Base-by-base conservation (phyloP, 495 filamentous ascomycete species). In the Clavariopsis aquatica region DNA sequence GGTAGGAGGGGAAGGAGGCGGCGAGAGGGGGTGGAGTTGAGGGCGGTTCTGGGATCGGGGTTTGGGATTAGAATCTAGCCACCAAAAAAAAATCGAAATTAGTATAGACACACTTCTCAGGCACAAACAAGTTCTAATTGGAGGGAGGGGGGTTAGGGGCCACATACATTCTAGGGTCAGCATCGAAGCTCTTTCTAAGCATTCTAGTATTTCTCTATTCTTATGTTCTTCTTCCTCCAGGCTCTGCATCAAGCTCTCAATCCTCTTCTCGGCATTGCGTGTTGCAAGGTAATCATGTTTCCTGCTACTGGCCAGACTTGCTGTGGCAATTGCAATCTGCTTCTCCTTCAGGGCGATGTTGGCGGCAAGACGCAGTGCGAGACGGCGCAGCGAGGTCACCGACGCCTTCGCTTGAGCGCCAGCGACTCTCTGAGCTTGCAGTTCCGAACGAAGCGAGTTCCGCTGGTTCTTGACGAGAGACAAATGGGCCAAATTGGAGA, bases 271-370 rank as follows among this genome's bases (percentile, higher is more conserved):
- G 10, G 60, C 64, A 26, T 60, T 57, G 1, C 64, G 60, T 8
- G 43, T 47, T 13, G 60, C 23, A 0, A 62, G 10, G 49, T 71
- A 71, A 17, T 62, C 52, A 9, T 53, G 64, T 49, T 65, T 71
- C 41, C 69, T 56, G 46, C 60, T 62, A 9, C 23, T 26, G 0
- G 61, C 61, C 34, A 71, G 49, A 17, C 53, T 62, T 23, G 54
- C 52, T 13, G 69, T 60, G 0, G 64, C 36, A 15, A 24, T 61
- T 15, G 64, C 69, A 27, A 71, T 62, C 5, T 65, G 65, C 19
- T 61, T 68, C 28, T 71, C 69, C 45, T 71, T 71, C 8, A 71
- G 60, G 15, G 65, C 65, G 2, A 71, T 71, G 49, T 71, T 71
- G 28, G 68, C 65, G 19, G 69, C 69, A n/a, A 71, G 49, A 23